Evolutionary conservation across 345 rosid genomes (phyloP), one percentile per base, ranked within the genome.

Genomic region (Lenwebbia sp.): DNA sequence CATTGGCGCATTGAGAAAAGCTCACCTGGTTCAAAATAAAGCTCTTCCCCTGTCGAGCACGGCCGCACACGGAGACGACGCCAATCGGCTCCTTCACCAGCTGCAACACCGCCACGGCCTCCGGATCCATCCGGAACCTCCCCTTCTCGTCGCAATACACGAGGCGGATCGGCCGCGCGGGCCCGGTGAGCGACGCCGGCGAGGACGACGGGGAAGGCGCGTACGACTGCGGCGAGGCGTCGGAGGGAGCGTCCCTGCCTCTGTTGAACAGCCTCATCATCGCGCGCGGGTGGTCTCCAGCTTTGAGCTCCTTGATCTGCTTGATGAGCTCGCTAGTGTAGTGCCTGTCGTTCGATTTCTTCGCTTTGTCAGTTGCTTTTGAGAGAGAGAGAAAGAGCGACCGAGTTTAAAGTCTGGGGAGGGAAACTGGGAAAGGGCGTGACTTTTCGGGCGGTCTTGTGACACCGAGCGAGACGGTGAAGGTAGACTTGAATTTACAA

Each of bases 31-130:
- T 98, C 87, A 98, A 86, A 53, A 98, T 95, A 86, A 92, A 98
- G 92, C 98, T 96, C 90, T 98, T 98, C 57, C 99, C 99, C 92
- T 96, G 99, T 51, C 99, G 97, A 90, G 99, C 95, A 40, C 99
- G 95, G 84, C 99, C 99, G 75, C 99, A 96, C 83, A 98, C 99
- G 6, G 99, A 98, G 52, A 96, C 99, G 40, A 98, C 95, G 51
- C 99, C 99, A 44, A 98, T 93, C n/a, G 99, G 99, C 37, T 87
- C 99, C 94, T 96, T 96, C 54, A 98, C 99, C 33, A 98, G 99
- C 91, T 94, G 99, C 85, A 98, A 90, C 52, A 94, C 90, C 9
- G 98, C 99, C 49, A 96, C 98, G 5, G 99, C 99, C 90, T 98
- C 99, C 50, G 99, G 98, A 93, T 98, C 99, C 99, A 96, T 96